Evolutionary conservation across 1,284 basidiomycete species (phyloP).

Genomic region (Phylloporus gajari): DNA sequence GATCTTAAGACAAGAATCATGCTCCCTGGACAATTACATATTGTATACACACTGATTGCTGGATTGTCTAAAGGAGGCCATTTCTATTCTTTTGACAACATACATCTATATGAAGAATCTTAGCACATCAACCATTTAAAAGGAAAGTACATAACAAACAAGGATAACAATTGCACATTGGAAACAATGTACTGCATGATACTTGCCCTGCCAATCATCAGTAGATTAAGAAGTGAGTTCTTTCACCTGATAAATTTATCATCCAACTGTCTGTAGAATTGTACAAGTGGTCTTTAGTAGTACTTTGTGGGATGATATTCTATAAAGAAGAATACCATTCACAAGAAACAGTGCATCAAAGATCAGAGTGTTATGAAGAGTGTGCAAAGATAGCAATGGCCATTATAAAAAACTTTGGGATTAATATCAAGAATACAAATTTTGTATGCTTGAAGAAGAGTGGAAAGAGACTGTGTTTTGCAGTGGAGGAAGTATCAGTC

Average conservation of each 20-base stretch:
- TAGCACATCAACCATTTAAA: not conserved
- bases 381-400: too few species aligned
- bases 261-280: not conserved
- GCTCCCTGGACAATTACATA: not conserved
- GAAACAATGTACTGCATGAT: not conserved
- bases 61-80: not conserved
- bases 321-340: not conserved
- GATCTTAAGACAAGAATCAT: not conserved
- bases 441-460: too few species aligned
- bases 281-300: not conserved
- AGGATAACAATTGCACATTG: not conserved
- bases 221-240: not conserved
- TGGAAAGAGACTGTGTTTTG: too few species aligned
- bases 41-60: not conserved
- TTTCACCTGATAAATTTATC: not conserved
- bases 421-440: too few species aligned
- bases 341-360: slow-evolving; percentile 23
- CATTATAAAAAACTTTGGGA: too few species aligned
- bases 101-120: not conserved
- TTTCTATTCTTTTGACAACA: not conserved
- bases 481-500: too few species aligned
- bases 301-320: not conserved
- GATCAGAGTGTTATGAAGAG: too few species aligned
- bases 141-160: not conserved
- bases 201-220: not conserved